These are phyloP conservation scores for Byssoonygena ceratinophila DNA, from an alignment of 2,329 filamentous ascomycete species.

Conservation along the genomic window DNA sequence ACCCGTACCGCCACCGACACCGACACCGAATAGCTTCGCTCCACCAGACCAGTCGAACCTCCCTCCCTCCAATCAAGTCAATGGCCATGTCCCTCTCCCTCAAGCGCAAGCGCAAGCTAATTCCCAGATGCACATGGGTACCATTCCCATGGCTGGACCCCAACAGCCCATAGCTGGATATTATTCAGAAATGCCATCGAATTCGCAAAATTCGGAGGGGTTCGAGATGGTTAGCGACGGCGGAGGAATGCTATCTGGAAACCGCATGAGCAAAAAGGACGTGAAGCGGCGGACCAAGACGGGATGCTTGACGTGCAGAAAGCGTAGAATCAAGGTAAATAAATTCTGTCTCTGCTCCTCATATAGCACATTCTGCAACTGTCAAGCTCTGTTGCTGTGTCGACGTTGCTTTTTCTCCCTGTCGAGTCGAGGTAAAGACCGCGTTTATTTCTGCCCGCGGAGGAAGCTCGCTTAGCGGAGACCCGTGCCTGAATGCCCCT, in stretches of 20 bases:
- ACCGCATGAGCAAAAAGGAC: conserved; percentile 52
- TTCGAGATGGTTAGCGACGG: conserved; percentile 42
- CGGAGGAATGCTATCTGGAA: conserved; percentile 50
- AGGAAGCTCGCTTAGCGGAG: conserved; percentile 16
- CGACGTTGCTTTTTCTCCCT: conserved; percentile 1
- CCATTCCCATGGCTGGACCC: conserved; percentile 17
- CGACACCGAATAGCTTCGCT: conserved; percentile 20
- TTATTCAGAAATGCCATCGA: conserved; percentile 32
- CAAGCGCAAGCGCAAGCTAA: conserved; percentile 3
- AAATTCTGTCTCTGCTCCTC: not conserved
- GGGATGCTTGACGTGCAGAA: conserved; percentile 56
- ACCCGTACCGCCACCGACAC: conserved; percentile 12
- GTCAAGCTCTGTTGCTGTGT: not conserved
- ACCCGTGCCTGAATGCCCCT: not conserved
- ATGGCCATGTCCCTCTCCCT: conserved; percentile 23
- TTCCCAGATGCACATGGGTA: conserved; percentile 11
- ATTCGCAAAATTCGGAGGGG: conserved; percentile 39
- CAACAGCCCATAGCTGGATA: conserved; percentile 38
- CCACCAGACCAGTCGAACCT: conserved; percentile 24
- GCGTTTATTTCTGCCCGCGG: conserved; percentile 7
- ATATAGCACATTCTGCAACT: not conserved
- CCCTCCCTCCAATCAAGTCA: conserved; percentile 27
- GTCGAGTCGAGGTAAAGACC: not conserved
- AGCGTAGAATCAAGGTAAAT: conserved; percentile 63
- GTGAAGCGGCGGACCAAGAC: conserved; percentile 67